These are phyloP conservation scores for Saccharomyces kudriavzevii DNA, from an alignment of 805 yeast species.

Conservation along the genomic window DNA sequence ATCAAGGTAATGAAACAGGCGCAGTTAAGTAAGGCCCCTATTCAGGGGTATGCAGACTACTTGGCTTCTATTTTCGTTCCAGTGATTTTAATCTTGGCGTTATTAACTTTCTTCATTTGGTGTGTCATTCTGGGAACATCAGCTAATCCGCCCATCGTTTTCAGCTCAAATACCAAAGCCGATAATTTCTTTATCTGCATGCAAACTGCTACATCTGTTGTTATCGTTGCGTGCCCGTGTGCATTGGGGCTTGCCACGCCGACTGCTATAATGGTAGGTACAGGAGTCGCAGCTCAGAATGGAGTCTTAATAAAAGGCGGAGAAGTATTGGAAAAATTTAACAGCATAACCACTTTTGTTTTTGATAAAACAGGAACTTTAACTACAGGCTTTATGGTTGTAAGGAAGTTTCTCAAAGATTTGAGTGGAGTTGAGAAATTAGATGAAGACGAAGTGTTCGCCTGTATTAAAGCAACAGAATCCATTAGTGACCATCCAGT, in stretches of 20 bases:
- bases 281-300: slow-evolving; percentile 86
- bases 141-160: slow-evolving; percentile 41
- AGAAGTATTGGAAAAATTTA: slow-evolving; percentile 70
- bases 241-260: slow-evolving; percentile 97
- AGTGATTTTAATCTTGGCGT: slow-evolving; percentile 50
- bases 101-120: slow-evolving; percentile 64
- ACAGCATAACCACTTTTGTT: slow-evolving; percentile 53
- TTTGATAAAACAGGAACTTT: slow-evolving; percentile 96
- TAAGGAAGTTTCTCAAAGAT: slow-evolving; percentile 18
- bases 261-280: slow-evolving; percentile 97
- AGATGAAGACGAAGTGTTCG: slow-evolving; percentile 8
- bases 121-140: slow-evolving; percentile 24
- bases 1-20: slow-evolving; percentile 83
- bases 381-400: slow-evolving; percentile 73
- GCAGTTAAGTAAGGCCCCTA: slow-evolving; percentile 81
- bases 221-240: slow-evolving; percentile 98
- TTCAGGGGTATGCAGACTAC: slow-evolving; percentile 80
- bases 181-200: slow-evolving; percentile 62
- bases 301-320: slow-evolving; percentile 94
- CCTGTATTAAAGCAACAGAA: slow-evolving; percentile 41
- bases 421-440: slow-evolving; percentile 1
- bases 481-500: slow-evolving; percentile 78
- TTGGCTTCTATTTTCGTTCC: slow-evolving; percentile 85
- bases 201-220: slow-evolving; percentile 78
- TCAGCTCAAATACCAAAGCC: slow-evolving; percentile 31